Conservation (phyloP, 495 filamentous ascomycete genomes). For the Hyaloscypha variabilis region DNA sequence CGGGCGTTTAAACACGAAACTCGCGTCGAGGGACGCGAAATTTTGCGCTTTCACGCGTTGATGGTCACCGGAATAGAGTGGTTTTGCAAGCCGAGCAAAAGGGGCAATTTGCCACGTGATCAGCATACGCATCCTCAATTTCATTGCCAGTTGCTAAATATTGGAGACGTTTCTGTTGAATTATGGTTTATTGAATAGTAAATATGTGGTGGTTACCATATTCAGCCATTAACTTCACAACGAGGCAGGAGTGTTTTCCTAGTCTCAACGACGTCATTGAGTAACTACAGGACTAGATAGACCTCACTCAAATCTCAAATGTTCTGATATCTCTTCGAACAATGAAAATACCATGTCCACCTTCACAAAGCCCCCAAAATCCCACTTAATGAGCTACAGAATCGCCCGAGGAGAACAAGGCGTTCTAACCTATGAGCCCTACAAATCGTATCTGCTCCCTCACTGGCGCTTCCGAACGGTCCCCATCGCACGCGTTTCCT, state of each 20-base stretch:
- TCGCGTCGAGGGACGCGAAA: conserved; percentile 19
- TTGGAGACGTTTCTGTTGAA: too few relatives aligned
- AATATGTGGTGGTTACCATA: too few relatives aligned
- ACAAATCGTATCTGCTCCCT: conserved; percentile 53
- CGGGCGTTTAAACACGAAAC: conserved; percentile 17
- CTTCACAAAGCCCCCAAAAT: conserved; percentile 20
- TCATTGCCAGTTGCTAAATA: not conserved
- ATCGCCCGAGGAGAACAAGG: conserved; percentile 56
- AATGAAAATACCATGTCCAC: conserved; percentile 7
- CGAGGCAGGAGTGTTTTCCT: not conserved
- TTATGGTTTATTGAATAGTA: too few relatives aligned
- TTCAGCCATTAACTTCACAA: not conserved
- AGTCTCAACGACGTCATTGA: not conserved
- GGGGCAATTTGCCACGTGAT: not conserved
- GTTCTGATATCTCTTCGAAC: not conserved
- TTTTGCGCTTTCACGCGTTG: conserved; percentile 18
- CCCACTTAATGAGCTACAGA: conserved; percentile 43
- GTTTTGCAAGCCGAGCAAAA: conserved; percentile 11
- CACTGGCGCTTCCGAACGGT: conserved; percentile 52
- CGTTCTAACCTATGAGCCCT: conserved; percentile 55
- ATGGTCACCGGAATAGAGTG: conserved; percentile 29
- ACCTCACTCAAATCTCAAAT: not conserved
- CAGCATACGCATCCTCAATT: too few relatives aligned
- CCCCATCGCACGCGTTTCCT: conserved; percentile 42
- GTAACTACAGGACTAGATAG: too few relatives aligned